Conservation (phyloP, 2,329 filamentous ascomycete species). For the Cordyceps militaris region DNA sequence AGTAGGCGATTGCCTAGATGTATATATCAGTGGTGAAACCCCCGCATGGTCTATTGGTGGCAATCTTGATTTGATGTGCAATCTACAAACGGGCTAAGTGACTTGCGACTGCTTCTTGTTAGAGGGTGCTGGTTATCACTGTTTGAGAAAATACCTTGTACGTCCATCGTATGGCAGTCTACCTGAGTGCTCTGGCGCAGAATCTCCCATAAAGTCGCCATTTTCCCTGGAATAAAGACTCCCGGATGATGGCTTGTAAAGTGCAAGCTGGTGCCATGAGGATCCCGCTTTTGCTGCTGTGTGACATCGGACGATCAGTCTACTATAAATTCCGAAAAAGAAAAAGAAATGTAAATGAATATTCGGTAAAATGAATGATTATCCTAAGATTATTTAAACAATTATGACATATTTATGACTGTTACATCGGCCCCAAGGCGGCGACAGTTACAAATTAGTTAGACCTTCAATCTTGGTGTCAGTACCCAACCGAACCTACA, state of each 20-base stretch:
- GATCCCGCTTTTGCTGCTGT: not conserved
- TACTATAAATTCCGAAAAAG: not conserved
- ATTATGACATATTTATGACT: too few species aligned
- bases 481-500: too few species aligned
- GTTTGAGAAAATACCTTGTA: conserved; percentile 20
- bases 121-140: not conserved
- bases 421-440: too few species aligned
- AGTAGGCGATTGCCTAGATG: not conserved
- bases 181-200: conserved; percentile 24
- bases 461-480: too few species aligned
- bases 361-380: too few species aligned
- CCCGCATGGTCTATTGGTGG: not conserved
- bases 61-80: conserved; percentile 30
- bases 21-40: not conserved
- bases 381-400: too few species aligned
- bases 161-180: conserved; percentile 32
- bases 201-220: conserved; percentile 22
- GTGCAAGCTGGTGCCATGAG: not conserved
- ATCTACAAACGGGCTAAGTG: conserved; percentile 28
- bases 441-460: too few species aligned
- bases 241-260: not conserved
- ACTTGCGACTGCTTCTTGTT: conserved; percentile 20
- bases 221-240: conserved; percentile 10
- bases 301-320: not conserved
- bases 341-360: not conserved